These are phyloP conservation scores for Fraxinus anomala DNA, from an alignment of 257 asterid genomes.

Conservation along the genomic window DNA sequence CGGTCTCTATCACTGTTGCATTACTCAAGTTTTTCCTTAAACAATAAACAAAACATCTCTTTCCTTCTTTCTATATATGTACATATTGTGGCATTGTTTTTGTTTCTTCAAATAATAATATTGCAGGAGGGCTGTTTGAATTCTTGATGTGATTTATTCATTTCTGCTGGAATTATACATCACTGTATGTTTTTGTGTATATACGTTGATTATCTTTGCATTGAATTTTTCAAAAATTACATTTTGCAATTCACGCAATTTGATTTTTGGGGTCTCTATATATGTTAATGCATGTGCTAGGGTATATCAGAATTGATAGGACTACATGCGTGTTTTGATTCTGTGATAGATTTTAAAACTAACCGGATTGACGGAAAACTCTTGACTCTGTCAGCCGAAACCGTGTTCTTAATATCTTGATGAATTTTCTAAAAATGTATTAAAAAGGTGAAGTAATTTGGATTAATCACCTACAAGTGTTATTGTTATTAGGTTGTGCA, in stretches of 20 bases:
- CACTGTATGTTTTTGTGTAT: neutral
- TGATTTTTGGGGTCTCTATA: neutral
- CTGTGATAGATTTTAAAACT: neutral
- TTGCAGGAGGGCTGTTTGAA: neutral
- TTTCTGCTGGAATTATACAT: neutral
- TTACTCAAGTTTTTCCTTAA: neutral
- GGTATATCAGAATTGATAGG: neutral
- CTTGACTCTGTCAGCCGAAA: neutral
- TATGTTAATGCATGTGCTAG: neutral
- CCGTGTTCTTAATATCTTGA: neutral
- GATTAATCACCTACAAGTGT: neutral
- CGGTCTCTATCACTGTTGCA: constrained; percentile 20
- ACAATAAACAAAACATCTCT: neutral
- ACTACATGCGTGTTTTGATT: neutral
- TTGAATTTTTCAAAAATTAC: neutral
- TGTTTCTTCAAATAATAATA: constrained; percentile 12
- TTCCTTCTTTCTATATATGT: constrained; percentile 9
- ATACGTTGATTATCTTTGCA: neutral
- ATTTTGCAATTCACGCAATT: neutral
- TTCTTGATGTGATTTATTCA: neutral
- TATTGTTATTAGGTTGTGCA: neutral
- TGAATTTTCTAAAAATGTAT: neutral
- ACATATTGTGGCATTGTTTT: constrained; percentile 30
- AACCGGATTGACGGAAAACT: neutral
- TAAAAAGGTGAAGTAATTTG: neutral